Evolutionary conservation across 208 protist species (phyloP), one percentile per base, ranked within the genome.

Genomic region (Crithidia fasciculata): DNA sequence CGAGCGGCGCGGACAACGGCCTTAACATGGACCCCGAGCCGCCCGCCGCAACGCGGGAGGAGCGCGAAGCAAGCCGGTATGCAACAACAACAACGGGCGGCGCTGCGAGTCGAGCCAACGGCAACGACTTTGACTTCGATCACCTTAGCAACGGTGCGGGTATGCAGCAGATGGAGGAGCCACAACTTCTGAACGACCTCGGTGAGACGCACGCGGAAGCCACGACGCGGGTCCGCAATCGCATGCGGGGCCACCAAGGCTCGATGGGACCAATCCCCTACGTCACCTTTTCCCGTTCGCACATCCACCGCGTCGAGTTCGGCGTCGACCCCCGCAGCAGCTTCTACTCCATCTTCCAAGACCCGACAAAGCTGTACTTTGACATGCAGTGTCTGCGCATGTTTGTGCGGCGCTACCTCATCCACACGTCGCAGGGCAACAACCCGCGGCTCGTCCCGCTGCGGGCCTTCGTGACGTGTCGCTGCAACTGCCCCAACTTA

Each of bases 361-460:
- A 89, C 58, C 87, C 89, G 0, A 76, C 72, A 5, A 82, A 81
- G 69, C 8, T 28, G 9, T 47, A 77, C 54, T 90, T 94, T 69
- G 91, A 96, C 71, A 85, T 93, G 81, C 89, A 96, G 77, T 94
- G 81, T 58, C 80, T 96, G 41, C 87, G 91, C 53, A 96, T 96
- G 91, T 93, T 93, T 74, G 76, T 82, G 6, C 82, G 91, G 12
- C 87, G 91, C 15, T 96, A 92, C 65, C 78, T 96, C 45, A 89
- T 96, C 37, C 87, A 92, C 72, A 90, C 87, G 8, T 80, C 75
- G 62, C 87, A 94, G 60, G 78, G 80, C 36, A 96, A 94, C 65
- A 94, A 94, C 74, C 82, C 81, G 4, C 85, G 82, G 0, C 78
- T 81, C 13, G 81, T 94, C 18, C 76, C 84, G 18, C 79, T 96